Conservation (phyloP, 805 yeast genomes). For the Lipomyces spencermartinsiae region DNA sequence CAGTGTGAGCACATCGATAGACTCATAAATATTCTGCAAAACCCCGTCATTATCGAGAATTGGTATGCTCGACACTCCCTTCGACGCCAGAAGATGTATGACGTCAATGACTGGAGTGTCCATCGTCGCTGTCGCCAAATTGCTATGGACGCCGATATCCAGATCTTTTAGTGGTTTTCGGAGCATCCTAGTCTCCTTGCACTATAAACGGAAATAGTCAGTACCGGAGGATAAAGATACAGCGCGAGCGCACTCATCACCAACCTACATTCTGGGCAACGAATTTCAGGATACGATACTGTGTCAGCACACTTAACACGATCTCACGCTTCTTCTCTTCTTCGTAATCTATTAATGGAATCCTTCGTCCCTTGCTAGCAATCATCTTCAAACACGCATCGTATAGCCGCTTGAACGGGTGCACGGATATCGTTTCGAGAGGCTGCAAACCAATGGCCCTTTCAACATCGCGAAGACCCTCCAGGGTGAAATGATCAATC, state of each 20-base stretch:
- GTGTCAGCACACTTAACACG: conserved; percentile 93
- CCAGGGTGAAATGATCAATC: conserved; percentile 82
- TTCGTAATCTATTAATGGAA: conserved; percentile 93
- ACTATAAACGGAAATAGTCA: conserved; percentile 63
- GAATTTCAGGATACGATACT: conserved; percentile 92
- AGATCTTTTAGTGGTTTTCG: conserved; percentile 76
- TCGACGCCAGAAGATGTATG: conserved; percentile 76
- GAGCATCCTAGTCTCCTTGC: conserved; percentile 89
- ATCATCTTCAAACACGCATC: conserved; percentile 95
- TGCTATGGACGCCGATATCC: conserved; percentile 62
- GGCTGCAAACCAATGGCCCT: conserved; percentile 84
- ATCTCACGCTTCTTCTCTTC: conserved; percentile 91
- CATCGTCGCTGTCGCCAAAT: conserved; percentile 82
- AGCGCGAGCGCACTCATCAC: background rate
- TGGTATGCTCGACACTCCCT: conserved; percentile 91
- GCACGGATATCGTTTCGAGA: conserved; percentile 83
- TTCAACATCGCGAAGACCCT: conserved; percentile 82
- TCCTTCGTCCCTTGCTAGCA: conserved; percentile 85
- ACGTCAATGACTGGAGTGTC: conserved; percentile 93
- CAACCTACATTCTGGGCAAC: conserved; percentile 73
- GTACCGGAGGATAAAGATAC: conserved; percentile 50
- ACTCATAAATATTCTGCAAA: conserved; percentile 90
- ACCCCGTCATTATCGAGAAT: conserved; percentile 77
- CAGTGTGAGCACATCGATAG: conserved; percentile 89
- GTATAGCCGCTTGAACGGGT: conserved; percentile 86